Conservation (phyloP, 2,329 filamentous ascomycete genomes). For the Neurospora sp. region DNA sequence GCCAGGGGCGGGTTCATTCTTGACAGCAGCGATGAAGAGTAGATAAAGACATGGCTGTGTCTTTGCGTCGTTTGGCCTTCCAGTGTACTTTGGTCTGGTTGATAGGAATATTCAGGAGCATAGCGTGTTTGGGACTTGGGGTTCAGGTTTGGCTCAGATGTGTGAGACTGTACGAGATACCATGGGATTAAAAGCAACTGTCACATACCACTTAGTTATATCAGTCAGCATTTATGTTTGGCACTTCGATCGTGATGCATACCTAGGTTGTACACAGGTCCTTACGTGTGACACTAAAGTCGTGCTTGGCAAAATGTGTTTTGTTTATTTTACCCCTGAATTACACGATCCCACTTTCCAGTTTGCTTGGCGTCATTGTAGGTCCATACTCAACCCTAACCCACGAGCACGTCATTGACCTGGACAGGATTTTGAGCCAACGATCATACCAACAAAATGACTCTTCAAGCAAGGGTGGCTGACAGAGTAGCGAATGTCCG, state of each 20-base stretch:
- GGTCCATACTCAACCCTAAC: not conserved
- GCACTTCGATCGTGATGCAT: not conserved
- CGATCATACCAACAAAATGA: not conserved
- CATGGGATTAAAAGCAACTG: not conserved
- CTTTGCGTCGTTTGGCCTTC: not conserved
- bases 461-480: not conserved
- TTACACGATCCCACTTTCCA: not conserved
- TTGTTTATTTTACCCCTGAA: not conserved
- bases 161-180: not conserved
- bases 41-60: not conserved
- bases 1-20: slow-evolving; percentile 45
- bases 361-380: not conserved
- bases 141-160: not conserved
- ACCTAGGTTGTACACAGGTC: not conserved
- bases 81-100: not conserved
- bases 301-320: not conserved
- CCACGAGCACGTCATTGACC: not conserved
- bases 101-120: not conserved
- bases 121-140: not conserved
- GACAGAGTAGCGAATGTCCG: not conserved
- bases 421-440: not conserved
- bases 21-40: slow-evolving; percentile 50
- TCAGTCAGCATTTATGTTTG: not conserved
- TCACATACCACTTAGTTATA: not conserved
- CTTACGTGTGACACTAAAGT: not conserved